Conservation (phyloP, 768 basidiomycete genomes). For the Mycena albidolilacea region DNA sequence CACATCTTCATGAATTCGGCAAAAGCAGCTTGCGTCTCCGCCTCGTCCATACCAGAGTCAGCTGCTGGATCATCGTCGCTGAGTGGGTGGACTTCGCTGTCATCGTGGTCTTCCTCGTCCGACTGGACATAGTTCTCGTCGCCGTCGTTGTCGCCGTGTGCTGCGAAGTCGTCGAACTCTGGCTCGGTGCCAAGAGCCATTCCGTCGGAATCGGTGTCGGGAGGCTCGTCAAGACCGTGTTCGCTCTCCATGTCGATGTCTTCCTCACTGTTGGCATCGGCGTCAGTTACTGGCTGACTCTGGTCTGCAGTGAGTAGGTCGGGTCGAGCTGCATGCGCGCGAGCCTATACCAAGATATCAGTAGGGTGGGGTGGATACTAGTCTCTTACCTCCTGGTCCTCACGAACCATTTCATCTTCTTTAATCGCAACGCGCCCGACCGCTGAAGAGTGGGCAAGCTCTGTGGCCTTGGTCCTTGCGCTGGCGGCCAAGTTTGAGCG, state of each 20-base stretch:
- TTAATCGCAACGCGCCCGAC: neutral
- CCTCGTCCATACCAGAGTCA: neutral
- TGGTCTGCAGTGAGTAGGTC: neutral
- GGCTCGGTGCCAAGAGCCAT: neutral
- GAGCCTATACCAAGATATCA: neutral
- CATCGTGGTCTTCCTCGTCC: neutral
- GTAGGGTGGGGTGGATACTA: neutral
- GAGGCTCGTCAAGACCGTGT: neutral
- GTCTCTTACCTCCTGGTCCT: constrained; percentile 1
- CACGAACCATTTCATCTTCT: constrained; percentile 1
- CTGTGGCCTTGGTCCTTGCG: neutral
- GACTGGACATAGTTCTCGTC: neutral
- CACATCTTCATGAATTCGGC: neutral
- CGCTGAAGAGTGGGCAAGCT: neutral
- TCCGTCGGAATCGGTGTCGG: constrained; percentile 4
- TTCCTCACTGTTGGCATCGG: neutral
- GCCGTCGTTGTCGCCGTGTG: neutral
- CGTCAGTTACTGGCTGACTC: neutral
- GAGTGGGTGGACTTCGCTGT: neutral
- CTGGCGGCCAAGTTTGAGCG: no score
- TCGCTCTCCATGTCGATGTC: neutral
- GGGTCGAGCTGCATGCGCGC: neutral
- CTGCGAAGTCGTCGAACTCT: neutral
- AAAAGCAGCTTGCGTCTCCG: neutral
- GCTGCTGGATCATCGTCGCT: no score